Evolutionary conservation across 257 asterid genomes (phyloP), one percentile per base, ranked within the genome.

Genomic region (Primulina tabacum): DNA sequence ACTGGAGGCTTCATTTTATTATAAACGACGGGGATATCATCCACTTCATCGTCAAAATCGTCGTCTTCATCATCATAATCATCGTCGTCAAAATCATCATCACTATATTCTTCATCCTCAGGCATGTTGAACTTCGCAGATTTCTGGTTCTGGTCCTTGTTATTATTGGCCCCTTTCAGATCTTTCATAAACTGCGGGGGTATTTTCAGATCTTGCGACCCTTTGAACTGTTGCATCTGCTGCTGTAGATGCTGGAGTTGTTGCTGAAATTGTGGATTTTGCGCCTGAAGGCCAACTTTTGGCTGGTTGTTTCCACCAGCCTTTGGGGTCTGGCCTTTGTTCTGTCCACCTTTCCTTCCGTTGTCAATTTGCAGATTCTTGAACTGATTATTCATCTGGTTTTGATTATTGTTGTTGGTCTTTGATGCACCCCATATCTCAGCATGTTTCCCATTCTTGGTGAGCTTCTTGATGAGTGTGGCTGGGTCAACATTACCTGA

Each of bases 341-440:
- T 81, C 17, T 78, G 75, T 2, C 84, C 91, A 62, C 82, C 83
- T 75, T 86, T 83, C 8, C 84, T 14, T 14, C 55, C 87, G 56
- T 66, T 68, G 67, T 82, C 89, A 70, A 88, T 81, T 57, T 89
- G 90, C 72, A 85, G 80, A 53, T 88, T 87, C 84, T 87, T 90
- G 56, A 82, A 24, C 73, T 84, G 91, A 71, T 82, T 81, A 64
- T 80, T 79, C 37, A 86, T 66, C 76, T 82, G 87, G 57, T 82
- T 74, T 17, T 76, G 83, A 29, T 75, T 78, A 58, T 79, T 86
- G 75, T 78, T 83, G 67, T 24, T 73, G 57, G 86, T 80, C 71
- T 90, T 92, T 7, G 93, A 87, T 6, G 93, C 90, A 30, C 95
- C 94, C 97, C 98, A 90, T 8, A 92, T 47, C 62, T 88, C 92